Percentiles rank a stretch among this genome's conserved stretches.
phyloP scores from a whole-genome alignment of 2,329 filamentous ascomycete genomes.

The Pseudogymnoascus pannorum region DNA sequence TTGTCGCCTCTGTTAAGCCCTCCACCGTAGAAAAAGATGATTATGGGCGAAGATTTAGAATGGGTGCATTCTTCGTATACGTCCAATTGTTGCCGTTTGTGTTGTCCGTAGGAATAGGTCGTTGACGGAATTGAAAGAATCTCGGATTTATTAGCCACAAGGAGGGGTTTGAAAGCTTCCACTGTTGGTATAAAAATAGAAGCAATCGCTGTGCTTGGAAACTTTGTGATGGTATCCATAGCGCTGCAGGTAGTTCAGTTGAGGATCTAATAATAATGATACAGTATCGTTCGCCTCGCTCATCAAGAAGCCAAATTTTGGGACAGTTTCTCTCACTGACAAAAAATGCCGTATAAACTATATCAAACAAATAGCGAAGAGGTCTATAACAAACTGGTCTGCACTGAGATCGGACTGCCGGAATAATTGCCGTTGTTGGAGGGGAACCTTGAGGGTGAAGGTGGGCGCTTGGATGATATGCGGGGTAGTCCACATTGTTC shows the following conservation, averaged over 20 bases:
- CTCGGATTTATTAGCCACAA: conserved; percentile 18
- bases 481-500: not conserved
- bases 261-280: not conserved
- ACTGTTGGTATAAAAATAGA: conserved; percentile 20
- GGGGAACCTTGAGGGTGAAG: not conserved
- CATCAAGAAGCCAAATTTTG: not conserved
- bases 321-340: not conserved
- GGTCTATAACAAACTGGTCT: not conserved
- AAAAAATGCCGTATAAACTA: not conserved
- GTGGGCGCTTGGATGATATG: not conserved
- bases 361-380: not conserved
- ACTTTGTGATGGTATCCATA: not conserved
- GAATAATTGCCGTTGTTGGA: not conserved
- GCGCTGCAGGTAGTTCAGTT: not conserved
- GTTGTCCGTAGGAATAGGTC: conserved; percentile 22
- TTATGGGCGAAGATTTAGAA: conserved; percentile 19
- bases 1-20: conserved; percentile 24
- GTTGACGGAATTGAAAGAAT: conserved; percentile 21
- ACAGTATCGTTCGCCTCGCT: not conserved
- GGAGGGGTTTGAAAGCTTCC: conserved; percentile 21
- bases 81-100: conserved; percentile 26
- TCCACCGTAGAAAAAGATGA: conserved; percentile 27
- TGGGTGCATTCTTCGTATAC: conserved; percentile 17
- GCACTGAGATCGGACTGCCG: not conserved
- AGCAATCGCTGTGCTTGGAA: conserved; percentile 11